Evolutionary conservation across 306 rosid genomes (phyloP).

Genomic region (Casuarina cunninghamiana): DNA sequence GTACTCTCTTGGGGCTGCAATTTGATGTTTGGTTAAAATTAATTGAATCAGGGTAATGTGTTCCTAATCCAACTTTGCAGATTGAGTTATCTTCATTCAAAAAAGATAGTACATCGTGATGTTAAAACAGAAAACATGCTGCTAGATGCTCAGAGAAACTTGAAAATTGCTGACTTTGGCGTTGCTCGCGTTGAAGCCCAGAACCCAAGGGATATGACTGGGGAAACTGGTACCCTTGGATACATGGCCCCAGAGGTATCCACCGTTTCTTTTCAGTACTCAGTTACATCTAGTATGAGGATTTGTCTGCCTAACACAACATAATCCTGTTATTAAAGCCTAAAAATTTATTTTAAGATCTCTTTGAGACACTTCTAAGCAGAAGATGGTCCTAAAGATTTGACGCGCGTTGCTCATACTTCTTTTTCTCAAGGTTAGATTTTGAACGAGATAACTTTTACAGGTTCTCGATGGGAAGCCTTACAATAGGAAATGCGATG

Average conservation of each 20-base stretch:
- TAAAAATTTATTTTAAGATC: not conserved
- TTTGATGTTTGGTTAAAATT: conserved; percentile 2
- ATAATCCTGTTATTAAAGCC: not conserved
- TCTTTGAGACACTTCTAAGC: not conserved
- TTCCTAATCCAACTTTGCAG: conserved; percentile 42
- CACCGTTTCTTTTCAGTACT: not conserved
- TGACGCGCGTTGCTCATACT: not conserved
- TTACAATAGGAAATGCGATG: conserved; percentile 87
- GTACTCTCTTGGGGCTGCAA: conserved; percentile 1
- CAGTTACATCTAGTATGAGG: not conserved
- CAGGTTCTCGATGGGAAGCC: conserved; percentile 93
- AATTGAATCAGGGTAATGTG: not conserved
- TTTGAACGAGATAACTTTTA: conserved; percentile 12
- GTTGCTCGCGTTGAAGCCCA: conserved; percentile 92
- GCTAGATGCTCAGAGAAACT: conserved; percentile 45
- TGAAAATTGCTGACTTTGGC: conserved; percentile 92
- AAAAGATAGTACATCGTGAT: conserved; percentile 84
- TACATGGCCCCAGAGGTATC: conserved; percentile 97
- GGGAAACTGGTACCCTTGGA: conserved; percentile 93
- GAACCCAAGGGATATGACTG: conserved; percentile 87
- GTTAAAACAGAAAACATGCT: conserved; percentile 83
- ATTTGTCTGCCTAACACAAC: not conserved
- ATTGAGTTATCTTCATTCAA: conserved; percentile 70
- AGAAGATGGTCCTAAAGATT: not conserved
- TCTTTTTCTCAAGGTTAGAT: not conserved